These are phyloP conservation scores for Sextonia rubra DNA, from an alignment of 164 flowering plant species.

Conservation along the genomic window DNA sequence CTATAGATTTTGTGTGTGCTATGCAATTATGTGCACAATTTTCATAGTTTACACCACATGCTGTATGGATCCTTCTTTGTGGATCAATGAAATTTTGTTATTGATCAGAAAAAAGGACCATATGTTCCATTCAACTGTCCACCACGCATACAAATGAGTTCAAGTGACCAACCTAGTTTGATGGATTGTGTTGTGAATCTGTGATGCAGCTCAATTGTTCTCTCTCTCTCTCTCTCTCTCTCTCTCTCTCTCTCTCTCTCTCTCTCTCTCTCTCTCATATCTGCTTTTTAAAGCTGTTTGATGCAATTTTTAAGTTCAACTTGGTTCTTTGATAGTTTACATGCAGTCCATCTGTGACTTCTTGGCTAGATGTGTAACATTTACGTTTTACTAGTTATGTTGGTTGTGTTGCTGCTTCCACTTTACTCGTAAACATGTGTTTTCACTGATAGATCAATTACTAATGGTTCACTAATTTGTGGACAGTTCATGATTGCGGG, in stretches of 20 bases:
- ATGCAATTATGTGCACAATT: too few species aligned
- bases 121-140: too few species aligned
- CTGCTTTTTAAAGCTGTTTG: neutral
- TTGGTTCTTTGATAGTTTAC: too few species aligned
- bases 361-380: neutral
- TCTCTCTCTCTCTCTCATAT: too few species aligned
- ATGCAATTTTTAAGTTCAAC: too few species aligned
- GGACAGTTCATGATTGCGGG: slow-evolving; percentile 72
- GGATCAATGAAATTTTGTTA: too few species aligned
- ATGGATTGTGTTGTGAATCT: neutral
- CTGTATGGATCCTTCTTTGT: too few species aligned
- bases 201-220: neutral
- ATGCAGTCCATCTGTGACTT: neutral
- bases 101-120: too few species aligned
- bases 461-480: neutral
- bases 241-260: neutral
- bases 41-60: too few species aligned
- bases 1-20: neutral
- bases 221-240: neutral
- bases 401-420: neutral
- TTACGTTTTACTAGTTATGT: neutral
- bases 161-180: neutral
- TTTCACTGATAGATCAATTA: neutral
- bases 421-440: neutral
- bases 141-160: neutral